phyloP scores from a whole-genome alignment of 345 rosid species.

The Hibiscus mutabilis region DNA sequence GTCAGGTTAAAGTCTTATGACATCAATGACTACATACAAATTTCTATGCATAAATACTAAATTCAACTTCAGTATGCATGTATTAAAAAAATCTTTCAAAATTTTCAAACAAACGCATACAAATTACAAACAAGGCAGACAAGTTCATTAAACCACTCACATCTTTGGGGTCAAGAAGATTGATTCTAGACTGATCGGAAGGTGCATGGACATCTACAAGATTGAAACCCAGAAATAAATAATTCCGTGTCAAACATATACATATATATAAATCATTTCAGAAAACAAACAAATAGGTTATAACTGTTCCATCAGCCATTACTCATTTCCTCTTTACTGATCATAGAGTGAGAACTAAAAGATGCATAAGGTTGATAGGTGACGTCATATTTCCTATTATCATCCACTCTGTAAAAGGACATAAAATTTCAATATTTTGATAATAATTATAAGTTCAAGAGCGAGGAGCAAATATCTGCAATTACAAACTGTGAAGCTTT shows the following conservation, averaged over 20 bases:
- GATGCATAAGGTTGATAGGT: neutral
- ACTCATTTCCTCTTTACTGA: neutral
- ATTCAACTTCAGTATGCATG: neutral
- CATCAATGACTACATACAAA: neutral
- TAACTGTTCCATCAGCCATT: neutral
- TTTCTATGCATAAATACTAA: neutral
- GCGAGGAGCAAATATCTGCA: neutral
- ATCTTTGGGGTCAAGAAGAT: slow-evolving; percentile 93
- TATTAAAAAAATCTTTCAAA: neutral
- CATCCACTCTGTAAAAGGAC: neutral
- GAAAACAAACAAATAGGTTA: neutral
- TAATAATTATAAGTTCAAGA: neutral
- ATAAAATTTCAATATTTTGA: neutral
- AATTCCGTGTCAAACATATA: slow-evolving; percentile 3
- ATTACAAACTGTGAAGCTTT: neutral
- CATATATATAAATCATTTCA: neutral
- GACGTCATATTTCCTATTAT: neutral
- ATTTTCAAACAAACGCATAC: neutral
- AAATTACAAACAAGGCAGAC: slow-evolving; percentile 8
- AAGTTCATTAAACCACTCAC: slow-evolving; percentile 38
- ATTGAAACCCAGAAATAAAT: slow-evolving; percentile 20
- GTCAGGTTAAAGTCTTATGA: neutral
- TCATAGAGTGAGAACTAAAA: neutral
- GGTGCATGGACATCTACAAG: slow-evolving; percentile 86
- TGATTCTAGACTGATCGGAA: slow-evolving; percentile 88